phyloP scores from a whole-genome alignment of 1,284 basidiomycete genomes.

The Heterobasidion annosum region DNA sequence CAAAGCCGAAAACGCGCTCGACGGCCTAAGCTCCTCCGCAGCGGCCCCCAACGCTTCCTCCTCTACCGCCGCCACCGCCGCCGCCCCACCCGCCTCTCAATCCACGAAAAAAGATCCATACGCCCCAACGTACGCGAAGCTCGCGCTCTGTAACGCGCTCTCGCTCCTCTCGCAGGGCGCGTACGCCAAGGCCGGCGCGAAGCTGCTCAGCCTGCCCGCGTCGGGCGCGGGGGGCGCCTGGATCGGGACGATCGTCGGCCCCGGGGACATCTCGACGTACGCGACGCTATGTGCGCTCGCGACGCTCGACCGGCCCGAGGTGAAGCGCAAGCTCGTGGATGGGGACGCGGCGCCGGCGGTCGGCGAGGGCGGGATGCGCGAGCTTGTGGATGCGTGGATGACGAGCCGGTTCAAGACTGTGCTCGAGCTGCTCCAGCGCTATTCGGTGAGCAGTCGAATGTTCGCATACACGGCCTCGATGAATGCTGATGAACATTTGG shows the following conservation, averaged over 20 bases:
- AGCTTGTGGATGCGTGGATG: constrained; percentile 78
- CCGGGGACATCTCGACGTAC: constrained; percentile 78
- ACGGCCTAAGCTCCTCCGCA: constrained; percentile 32
- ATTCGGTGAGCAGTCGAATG: constrained; percentile 43
- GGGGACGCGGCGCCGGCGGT: constrained; percentile 46
- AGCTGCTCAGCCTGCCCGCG: constrained; percentile 61
- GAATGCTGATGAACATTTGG: neutral
- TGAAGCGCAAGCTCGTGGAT: constrained; percentile 37
- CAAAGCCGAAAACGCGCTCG: constrained; percentile 85
- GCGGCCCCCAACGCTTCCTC: constrained; percentile 7
- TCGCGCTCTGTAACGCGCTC: constrained; percentile 72
- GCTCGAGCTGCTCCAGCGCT: constrained; percentile 61
- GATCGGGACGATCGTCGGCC: constrained; percentile 68
- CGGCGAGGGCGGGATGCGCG: constrained; percentile 66
- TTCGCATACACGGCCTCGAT: neutral
- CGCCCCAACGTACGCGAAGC: constrained; percentile 63
- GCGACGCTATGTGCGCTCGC: constrained; percentile 76
- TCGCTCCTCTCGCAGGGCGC: constrained; percentile 59
- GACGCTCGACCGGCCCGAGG: constrained; percentile 54
- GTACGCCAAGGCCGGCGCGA: constrained; percentile 69
- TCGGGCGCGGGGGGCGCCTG: constrained; percentile 63
- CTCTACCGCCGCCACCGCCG: constrained; percentile 11
- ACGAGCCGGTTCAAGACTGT: constrained; percentile 75
- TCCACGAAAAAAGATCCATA: constrained; percentile 35
- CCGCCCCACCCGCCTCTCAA: constrained; percentile 17